Base-by-base conservation (phyloP, 1,284 basidiomycete species). In the Microbotryum violaceum region DNA sequence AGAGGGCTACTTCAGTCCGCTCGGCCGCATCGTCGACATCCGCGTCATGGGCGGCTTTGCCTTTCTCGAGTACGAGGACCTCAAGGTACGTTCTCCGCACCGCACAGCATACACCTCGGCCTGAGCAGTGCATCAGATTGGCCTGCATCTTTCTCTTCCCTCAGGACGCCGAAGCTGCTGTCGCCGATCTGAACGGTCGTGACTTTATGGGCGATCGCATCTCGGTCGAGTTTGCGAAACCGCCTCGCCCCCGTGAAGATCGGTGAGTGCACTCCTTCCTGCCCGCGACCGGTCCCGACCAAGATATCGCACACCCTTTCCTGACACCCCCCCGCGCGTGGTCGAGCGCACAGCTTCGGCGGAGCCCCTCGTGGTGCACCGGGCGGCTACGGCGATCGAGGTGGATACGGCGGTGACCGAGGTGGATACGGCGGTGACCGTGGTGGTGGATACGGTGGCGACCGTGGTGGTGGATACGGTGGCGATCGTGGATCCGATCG, bases 41-140 rank as follows among this genome's bases (percentile, higher is more conserved):
- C 85, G 90, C 70, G 86, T 96, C 75, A 93, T 96, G 90, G 90
- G 57, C 29, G 88, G 89, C 49, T 96, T 94, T 72, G 92, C 91
- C 55, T 96, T 97, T 74, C 84, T 96, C 71, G 92, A 96, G 77
- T 96, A 92, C 72, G 91, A 92, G 75, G 87, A 79, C 71, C 77
- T 84, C 37, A 85, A 87, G 77, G 88, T 83, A 72, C 63, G 76
- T 69, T 29, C 1, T 27, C 4, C 4, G 6, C 27, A 27, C 27
- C 27, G 6, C 27, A 27, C 27, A 27, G n/a, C 27, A 27, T 3
- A 27, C 27, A 27, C 27, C 27, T 27, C 27, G 27, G 27, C 27
- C 6, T 27, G 27, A n/a, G n/a, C n/a, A n/a, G n/a, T n/a, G n/a
- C n/a, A n/a, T n/a, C n/a, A n/a, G n/a, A n/a, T n/a, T n/a, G n/a